Percentiles rank a stretch among this genome's conserved stretches.
Evolutionary conservation across 2,329 filamentous ascomycete genomes (phyloP).

Genomic region (Plectosphaerella plurivora): DNA sequence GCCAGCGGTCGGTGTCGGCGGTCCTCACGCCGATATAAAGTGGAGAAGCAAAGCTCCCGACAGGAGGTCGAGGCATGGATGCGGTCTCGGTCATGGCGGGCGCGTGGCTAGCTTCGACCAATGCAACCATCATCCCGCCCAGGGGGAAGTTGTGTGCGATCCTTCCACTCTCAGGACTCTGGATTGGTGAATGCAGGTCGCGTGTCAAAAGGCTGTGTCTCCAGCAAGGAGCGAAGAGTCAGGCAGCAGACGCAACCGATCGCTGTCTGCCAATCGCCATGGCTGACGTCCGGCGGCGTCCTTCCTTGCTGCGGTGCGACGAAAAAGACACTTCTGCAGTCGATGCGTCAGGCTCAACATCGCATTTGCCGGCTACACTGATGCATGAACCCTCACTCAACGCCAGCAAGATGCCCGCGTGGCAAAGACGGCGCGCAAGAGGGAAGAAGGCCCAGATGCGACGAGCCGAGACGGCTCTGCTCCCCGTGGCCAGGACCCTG

Average conservation of each 20-base stretch:
- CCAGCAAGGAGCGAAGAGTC: slow-evolving; percentile 7
- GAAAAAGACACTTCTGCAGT: not conserved
- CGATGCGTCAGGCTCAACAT: not conserved
- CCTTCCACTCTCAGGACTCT: too few relatives aligned
- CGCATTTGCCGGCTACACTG: not conserved
- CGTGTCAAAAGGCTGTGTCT: slow-evolving; percentile 5
- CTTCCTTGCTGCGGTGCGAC: not conserved
- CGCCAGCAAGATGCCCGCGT: slow-evolving; percentile 7
- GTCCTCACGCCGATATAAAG: not conserved
- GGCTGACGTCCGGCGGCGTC: not conserved
- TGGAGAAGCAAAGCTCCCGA: too few relatives aligned
- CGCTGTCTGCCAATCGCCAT: not conserved
- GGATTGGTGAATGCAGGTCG: not conserved
- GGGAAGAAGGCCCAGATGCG: slow-evolving; percentile 1
- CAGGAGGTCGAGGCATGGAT: too few relatives aligned
- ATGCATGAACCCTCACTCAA: not conserved
- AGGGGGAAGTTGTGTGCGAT: too few relatives aligned
- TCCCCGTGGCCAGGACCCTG: not conserved
- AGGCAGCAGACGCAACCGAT: slow-evolving; percentile 3
- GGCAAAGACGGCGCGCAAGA: slow-evolving; percentile 2
- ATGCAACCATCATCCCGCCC: too few relatives aligned
- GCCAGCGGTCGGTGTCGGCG: not conserved
- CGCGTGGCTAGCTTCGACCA: too few relatives aligned
- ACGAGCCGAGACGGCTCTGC: not conserved
- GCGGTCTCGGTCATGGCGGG: too few relatives aligned